Evolutionary conservation across 129 eudicot genomes (phyloP), one percentile per base, ranked within the genome.

Genomic region (Pulicaria dysenterica): DNA sequence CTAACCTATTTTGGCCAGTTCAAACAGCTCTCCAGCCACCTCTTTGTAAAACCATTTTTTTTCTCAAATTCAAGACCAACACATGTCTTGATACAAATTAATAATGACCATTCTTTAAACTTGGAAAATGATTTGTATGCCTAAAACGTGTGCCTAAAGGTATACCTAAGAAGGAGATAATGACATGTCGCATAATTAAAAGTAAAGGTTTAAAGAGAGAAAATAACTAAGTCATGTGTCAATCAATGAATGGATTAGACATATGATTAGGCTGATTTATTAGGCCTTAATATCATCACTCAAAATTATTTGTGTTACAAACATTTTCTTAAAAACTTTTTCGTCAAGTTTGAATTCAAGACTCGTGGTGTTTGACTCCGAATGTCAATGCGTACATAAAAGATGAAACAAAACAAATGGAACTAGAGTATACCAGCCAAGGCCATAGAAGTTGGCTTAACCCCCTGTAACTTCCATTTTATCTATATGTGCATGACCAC

Each of bases 401-500:
- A 54, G 38, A 58, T 12, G 24, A 56, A 58, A 36, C 15, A 44
- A 37, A 42, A 7, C 31, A 49, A 43, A 40, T 45, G 56, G 58
- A 70, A 74, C 46, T 70, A 56, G 55, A 63, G 37, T 45, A 45
- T 84, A 91, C 97, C 97, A 70, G 82, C 75, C 76, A 84, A 79
- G 90, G 88, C 92, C 90, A 86, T 88, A 85, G 53, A 85, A 74
- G 38, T 43, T 40, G 36, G 78, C 74, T 64, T 86, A 91, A 59
- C 97, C 97, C 80, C 88, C 95, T 12, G 56, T 64, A 48, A 86
- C 79, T 72, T 91, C 96, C 96, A 90, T 90, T 70, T 68, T 72
- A 13, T 40, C 69, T 13, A 44, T 65, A 31, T 66, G 6, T 16
- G 69, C 19, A 72, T 38, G 64, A 67, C 48, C 70, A 68, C 85